These are phyloP conservation scores for Amorphotheca resinae DNA, from an alignment of 495 filamentous ascomycete species.

Conservation along the genomic window DNA sequence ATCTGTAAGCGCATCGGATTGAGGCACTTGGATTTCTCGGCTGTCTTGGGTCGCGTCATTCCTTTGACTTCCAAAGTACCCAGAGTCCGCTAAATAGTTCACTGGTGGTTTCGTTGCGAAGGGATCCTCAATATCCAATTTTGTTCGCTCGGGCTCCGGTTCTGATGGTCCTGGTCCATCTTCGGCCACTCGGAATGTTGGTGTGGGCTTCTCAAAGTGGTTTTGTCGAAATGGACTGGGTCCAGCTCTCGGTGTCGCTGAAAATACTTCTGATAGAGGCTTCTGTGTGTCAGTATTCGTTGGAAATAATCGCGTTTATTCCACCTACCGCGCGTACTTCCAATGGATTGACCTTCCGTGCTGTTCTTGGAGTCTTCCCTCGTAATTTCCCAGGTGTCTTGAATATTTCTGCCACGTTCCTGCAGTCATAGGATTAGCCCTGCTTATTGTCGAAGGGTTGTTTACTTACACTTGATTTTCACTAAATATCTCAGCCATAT, in stretches of 20 bases:
- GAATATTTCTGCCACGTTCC: slow-evolving; percentile 78
- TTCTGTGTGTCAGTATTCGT: slow-evolving; percentile 27
- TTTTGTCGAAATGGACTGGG: slow-evolving; percentile 32
- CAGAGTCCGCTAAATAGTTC: slow-evolving; percentile 47
- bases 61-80: slow-evolving; percentile 63
- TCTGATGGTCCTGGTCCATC: slow-evolving; percentile 11
- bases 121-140: slow-evolving; percentile 7
- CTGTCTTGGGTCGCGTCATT: slow-evolving; percentile 15
- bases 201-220: slow-evolving; percentile 16
- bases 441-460: slow-evolving; percentile 29
- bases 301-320: not conserved
- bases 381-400: slow-evolving; percentile 92
- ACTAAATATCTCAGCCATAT: slow-evolving; percentile 89
- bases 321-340: slow-evolving; percentile 56
- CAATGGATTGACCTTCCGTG: slow-evolving; percentile 50
- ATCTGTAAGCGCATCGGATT: not conserved
- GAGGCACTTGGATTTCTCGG: slow-evolving; percentile 2
- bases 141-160: not conserved
- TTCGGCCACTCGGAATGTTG: slow-evolving; percentile 21
- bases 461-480: slow-evolving; percentile 54
- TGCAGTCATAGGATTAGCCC: slow-evolving; percentile 27
- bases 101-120: slow-evolving; percentile 11
- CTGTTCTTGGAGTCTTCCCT: slow-evolving; percentile 83
- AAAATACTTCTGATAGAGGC: slow-evolving; percentile 78
- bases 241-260: slow-evolving; percentile 32